phyloP scores from a whole-genome alignment of 2,329 filamentous ascomycete species.

The Phaeosphaeriaceae sp. region DNA sequence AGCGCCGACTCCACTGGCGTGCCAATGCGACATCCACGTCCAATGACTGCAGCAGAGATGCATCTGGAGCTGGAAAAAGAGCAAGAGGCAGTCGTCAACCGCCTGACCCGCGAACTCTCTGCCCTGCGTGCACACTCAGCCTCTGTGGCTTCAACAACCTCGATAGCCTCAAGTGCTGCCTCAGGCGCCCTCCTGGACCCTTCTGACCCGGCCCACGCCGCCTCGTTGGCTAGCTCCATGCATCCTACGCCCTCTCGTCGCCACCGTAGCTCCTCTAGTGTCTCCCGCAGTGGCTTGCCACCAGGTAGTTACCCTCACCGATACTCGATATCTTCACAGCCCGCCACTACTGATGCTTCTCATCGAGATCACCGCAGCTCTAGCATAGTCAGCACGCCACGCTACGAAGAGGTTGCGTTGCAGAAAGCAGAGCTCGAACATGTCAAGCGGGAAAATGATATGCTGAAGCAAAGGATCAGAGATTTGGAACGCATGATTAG shows the following conservation, averaged over 20 bases:
- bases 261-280: constrained; percentile 63
- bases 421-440: constrained; percentile 56
- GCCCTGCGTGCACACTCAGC: constrained; percentile 75
- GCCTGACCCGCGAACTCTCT: constrained; percentile 85
- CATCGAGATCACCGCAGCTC: constrained; percentile 35
- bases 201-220: constrained; percentile 54
- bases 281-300: constrained; percentile 49
- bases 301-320: constrained; percentile 32
- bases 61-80: constrained; percentile 92
- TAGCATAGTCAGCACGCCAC: constrained; percentile 46
- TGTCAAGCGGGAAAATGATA: constrained; percentile 58
- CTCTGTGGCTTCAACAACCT: constrained; percentile 64
- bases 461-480: constrained; percentile 54
- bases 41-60: constrained; percentile 85
- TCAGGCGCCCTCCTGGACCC: constrained; percentile 55
- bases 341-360: constrained; percentile 29
- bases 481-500: constrained; percentile 53
- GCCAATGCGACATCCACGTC: constrained; percentile 83
- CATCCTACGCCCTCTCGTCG: constrained; percentile 62
- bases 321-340: constrained; percentile 42
- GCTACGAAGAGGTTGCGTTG: constrained; percentile 53
- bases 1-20: constrained; percentile 56
- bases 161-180: constrained; percentile 57
- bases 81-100: constrained; percentile 94
- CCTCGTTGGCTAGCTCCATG: constrained; percentile 53